Evolutionary conservation across 1,284 basidiomycete genomes (phyloP), one percentile per base, ranked within the genome.

Genomic region (Cryptococcus depauperatus): DNA sequence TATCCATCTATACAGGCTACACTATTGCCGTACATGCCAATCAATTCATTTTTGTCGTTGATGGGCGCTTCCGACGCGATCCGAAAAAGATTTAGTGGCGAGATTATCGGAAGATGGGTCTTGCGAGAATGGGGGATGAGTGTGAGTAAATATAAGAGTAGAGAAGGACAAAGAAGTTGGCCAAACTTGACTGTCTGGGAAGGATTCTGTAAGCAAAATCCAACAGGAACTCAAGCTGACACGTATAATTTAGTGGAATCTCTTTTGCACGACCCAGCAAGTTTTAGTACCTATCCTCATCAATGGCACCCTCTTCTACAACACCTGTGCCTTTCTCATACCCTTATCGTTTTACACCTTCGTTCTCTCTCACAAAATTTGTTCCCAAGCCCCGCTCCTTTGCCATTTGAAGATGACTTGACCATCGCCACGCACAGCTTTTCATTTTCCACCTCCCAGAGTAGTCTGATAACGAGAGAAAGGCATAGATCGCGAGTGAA

Each of bases 161-260:
- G 63, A 8, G 11, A 28, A 9, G 39, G 13, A 4, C 27, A 28
- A 7, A 30, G 18, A 5, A 59, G 53, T 21, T 70, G 69, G 68
- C 69, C 69, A 1, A 69, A 69, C 38, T 44, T 71, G 26, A 65
- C 64, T 0, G 68, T 71, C 1, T 71, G 69, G 69, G 69, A 71
- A 43, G 69, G 69, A 3, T 69, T 69, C 46, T 51, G 69, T 71
- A 50, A 65, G 69, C 64, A n/a, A 10, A 13, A 19, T 42, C 14
- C 26, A 5, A 35, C 33, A 13, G 19, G 14, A 4, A 10, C 30
- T 35, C 3, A 19, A 8, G 42, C 42, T 55, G 35, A 54, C 41
- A 18, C n/a, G n/a, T 23, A 11, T 41, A 50, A 16, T 16, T 30
- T 22, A 69, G 68, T 71, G 30, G 69, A 71, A 55, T 68, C 67